Evolutionary conservation across 345 rosid genomes (phyloP).

Genomic region (Mallotus nudiflorus): DNA sequence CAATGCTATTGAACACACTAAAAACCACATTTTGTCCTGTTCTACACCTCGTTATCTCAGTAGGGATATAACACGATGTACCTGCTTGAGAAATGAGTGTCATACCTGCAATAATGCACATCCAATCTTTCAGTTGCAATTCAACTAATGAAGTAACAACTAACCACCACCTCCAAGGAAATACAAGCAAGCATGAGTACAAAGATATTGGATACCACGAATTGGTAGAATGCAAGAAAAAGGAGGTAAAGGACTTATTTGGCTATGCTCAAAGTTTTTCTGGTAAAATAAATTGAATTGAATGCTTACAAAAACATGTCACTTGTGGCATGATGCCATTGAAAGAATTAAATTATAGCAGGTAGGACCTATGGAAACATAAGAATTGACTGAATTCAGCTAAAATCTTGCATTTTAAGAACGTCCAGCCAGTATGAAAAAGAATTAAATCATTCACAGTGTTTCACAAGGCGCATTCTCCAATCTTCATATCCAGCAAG

Average conservation of each 20-base stretch:
- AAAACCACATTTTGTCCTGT: slow-evolving; percentile 30
- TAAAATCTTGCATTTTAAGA: too few species aligned
- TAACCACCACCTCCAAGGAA: background rate
- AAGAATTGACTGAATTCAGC: too few species aligned
- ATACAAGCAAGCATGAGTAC: background rate
- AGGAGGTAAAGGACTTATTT: background rate
- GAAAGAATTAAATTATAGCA: too few species aligned
- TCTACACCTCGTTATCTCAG: slow-evolving; percentile 36
- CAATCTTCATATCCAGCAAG: background rate
- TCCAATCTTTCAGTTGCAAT: slow-evolving; percentile 2
- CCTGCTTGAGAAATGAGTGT: slow-evolving; percentile 55
- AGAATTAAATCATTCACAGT: too few species aligned
- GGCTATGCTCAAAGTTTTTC: background rate
- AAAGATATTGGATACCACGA: too few species aligned
- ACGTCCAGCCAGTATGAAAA: too few species aligned
- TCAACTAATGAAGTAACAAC: background rate
- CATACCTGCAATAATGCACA: slow-evolving; percentile 47
- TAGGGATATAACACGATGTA: slow-evolving; percentile 40
- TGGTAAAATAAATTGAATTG: too few species aligned
- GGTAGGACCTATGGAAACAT: too few species aligned
- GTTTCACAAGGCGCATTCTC: too few species aligned
- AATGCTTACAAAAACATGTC: too few species aligned
- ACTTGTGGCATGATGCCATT: too few species aligned
- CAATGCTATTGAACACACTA: slow-evolving; percentile 29
- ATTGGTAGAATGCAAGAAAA: background rate